Evolutionary conservation across 192 early-diverging fungal genomes (phyloP).

Genomic region (Backusella circina): DNA sequence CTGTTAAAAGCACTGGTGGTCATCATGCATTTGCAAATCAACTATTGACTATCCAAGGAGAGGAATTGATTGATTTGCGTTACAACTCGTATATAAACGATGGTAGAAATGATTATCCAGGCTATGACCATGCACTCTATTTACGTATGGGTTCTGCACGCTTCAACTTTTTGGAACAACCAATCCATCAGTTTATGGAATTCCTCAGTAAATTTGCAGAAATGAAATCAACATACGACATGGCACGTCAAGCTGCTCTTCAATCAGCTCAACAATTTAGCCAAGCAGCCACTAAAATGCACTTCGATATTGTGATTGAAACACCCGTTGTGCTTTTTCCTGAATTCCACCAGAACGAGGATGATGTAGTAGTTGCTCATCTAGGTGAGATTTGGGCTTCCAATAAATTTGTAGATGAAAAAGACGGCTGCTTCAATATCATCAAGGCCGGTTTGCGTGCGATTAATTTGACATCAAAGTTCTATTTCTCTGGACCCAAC

Average conservation of each 20-base stretch:
- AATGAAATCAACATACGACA: constrained; percentile 85
- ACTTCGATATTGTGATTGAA: constrained; percentile 82
- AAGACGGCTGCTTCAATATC: constrained; percentile 51
- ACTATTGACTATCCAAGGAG: constrained; percentile 80
- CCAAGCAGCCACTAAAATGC: constrained; percentile 70
- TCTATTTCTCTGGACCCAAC: constrained; percentile 34
- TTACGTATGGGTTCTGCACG: constrained; percentile 80
- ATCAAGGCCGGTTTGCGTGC: constrained; percentile 59
- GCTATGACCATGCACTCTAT: constrained; percentile 77
- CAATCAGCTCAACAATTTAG: constrained; percentile 76
- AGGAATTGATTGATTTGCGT: constrained; percentile 82
- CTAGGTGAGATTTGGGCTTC: constrained; percentile 83
- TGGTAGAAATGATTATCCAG: constrained; percentile 64
- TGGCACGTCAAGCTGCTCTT: constrained; percentile 81
- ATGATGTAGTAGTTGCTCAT: constrained; percentile 71
- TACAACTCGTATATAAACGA: constrained; percentile 70
- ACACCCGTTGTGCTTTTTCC: constrained; percentile 88
- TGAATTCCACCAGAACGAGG: constrained; percentile 42
- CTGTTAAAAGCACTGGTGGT: background rate
- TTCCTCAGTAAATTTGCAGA: constrained; percentile 84
- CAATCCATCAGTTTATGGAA: constrained; percentile 65
- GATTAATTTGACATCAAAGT: constrained; percentile 57
- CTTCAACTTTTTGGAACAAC: constrained; percentile 76
- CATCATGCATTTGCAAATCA: constrained; percentile 1
- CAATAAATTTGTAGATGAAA: constrained; percentile 66